Evolutionary conservation across 2,329 filamentous ascomycete genomes (phyloP), one percentile per base, ranked within the genome.

Genomic region (Arthrobotrys entomopaga): DNA sequence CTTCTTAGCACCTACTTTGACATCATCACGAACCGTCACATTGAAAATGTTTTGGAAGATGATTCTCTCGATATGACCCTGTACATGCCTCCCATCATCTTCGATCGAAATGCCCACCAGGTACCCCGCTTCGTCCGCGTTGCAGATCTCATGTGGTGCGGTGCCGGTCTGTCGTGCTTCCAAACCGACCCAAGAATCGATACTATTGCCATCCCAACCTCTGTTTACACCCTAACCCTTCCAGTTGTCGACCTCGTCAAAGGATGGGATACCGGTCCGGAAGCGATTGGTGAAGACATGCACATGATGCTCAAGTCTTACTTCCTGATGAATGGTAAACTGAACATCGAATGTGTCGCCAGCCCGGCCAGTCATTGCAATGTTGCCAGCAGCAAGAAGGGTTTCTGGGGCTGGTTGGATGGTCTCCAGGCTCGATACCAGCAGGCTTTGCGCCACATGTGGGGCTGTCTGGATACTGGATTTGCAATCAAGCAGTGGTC

Each of bases 271-370:
- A 86, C 87, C 63, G 88, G 87, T 59, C 84, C 87, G 0, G 89
- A 90, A 74, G 89, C 90, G 19, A 91, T 92, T 77, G 90, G 90
- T 49, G 90, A 92, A 81, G 90, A 91, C 79, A 81, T 91, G 79
- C 90, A 92, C 82, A 91, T 91, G 90, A 90, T 90, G 79, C 84
- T 91, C 76, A 91, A 91, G 83, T 91, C 89, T 80, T 91, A 91
- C 82, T 91, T 91, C 77, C 88, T 89, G 0, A 85, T 91, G 16
- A 90, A 89, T 75, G 90, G 90, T 2, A 88, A 91, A 79, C 80
- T 91, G 63, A 88, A 87, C 11, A 86, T 86, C 53, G 85, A 86
- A 56, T 87, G 89, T 2, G 84, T 92, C 29, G 82, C 89, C 77
- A 89, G 87, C 74, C 89, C 90, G 1, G 88, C 90, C 69, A 91